Conservation (phyloP, 495 filamentous ascomycete species). For the Talaromyces trachyspermus region DNA sequence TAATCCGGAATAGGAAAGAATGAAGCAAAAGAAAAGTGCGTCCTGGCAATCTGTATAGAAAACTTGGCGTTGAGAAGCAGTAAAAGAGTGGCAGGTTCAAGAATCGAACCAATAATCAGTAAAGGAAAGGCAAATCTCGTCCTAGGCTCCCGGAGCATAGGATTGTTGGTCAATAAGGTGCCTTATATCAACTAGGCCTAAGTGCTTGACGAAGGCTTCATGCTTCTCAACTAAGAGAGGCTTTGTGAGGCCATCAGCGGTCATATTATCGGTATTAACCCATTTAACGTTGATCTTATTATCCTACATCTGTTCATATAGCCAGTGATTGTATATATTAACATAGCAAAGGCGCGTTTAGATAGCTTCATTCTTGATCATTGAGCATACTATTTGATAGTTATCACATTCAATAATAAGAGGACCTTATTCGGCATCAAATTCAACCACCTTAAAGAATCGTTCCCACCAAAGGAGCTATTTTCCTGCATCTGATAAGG, state of each 20-base stretch:
- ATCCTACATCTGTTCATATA: neutral
- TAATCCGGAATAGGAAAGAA: no score
- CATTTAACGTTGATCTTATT: neutral
- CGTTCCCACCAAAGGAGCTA: conserved; percentile 11
- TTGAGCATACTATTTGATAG: neutral
- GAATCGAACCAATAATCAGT: no score
- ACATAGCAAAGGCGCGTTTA: neutral
- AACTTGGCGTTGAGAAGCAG: no score
- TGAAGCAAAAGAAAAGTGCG: no score
- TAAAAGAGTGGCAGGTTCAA: no score
- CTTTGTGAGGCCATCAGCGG: conserved; percentile 1
- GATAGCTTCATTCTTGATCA: conserved; percentile 6
- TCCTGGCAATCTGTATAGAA: no score
- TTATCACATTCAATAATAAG: conserved; percentile 2
- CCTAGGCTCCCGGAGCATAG: no score
- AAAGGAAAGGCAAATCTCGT: no score
- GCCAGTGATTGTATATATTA: conserved; percentile 5
- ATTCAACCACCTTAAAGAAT: neutral
- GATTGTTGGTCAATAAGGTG: no score
- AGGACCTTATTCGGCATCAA: neutral
- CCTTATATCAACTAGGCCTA: neutral
- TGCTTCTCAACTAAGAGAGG: neutral
- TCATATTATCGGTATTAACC: neutral
- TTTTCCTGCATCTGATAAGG: conserved; percentile 10
- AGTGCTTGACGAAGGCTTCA: neutral